Percentiles rank a stretch among this genome's conserved stretches.
Evolutionary conservation across 768 basidiomycete genomes (phyloP).

Genomic region (Phaeotremella skinneri): DNA sequence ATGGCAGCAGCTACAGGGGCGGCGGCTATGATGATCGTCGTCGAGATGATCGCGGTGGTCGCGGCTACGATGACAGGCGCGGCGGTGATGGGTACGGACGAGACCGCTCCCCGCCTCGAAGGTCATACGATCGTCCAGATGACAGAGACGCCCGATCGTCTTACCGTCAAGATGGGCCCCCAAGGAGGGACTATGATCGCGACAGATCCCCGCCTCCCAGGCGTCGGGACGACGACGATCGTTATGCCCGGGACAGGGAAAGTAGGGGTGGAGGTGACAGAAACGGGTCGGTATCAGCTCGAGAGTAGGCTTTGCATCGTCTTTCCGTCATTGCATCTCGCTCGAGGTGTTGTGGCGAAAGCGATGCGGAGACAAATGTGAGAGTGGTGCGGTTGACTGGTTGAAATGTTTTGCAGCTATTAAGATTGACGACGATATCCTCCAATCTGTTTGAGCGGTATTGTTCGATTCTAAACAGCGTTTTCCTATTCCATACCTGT

Average conservation of each 20-base stretch:
- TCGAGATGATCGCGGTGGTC: conserved; percentile 21
- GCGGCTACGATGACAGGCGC: conserved; percentile 23
- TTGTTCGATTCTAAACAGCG: too few relatives aligned
- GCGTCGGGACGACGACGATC: conserved; percentile 61
- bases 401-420: background rate
- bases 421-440: background rate
- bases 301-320: conserved; percentile 1
- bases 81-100: conserved; percentile 24
- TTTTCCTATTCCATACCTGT: too few relatives aligned
- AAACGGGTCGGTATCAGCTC: background rate
- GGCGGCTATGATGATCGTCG: conserved; percentile 28
- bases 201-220: conserved; percentile 68
- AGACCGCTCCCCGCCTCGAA: conserved; percentile 40
- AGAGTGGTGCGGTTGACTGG: background rate
- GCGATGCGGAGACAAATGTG: too few relatives aligned
- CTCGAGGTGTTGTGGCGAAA: background rate
- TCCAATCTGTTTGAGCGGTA: too few relatives aligned
- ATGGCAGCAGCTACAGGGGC: conserved; percentile 14
- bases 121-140: conserved; percentile 22
- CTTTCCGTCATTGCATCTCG: background rate
- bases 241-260: conserved; percentile 38
- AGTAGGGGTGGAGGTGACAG: conserved; percentile 4
- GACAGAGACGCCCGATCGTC: conserved; percentile 23
- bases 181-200: conserved; percentile 51
- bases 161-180: conserved; percentile 20